Evolutionary conservation across 768 basidiomycete species (phyloP), one percentile per base, ranked within the genome.

Genomic region (Lentinula lateritia): DNA sequence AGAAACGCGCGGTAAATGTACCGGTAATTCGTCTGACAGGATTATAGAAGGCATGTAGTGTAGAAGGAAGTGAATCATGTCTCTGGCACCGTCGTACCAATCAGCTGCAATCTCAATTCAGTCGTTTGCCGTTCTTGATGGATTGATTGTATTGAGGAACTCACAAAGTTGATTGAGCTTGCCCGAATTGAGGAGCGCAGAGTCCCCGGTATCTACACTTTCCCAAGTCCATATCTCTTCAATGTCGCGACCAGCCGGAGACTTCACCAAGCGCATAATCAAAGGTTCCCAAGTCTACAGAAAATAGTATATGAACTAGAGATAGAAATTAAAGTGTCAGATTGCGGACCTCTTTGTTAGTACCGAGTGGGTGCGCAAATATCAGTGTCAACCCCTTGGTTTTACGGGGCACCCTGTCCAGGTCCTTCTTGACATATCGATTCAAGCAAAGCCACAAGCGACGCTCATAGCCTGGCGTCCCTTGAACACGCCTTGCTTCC

Each of bases 161-260:
- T 67, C 70, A 87, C 90, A 87, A 42, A 89, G 75, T 1, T 78
- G 78, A 43, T 85, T 83, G 1, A 89, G 76, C 15, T 74, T 74
- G 0, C 73, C 72, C 1, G 69, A 77, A 62, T 97, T 98, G 41
- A 95, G 58, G 12, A 91, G 71, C 0, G 81, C 88, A 18, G 92
- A 80, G 62, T 95, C 95, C 0, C 93, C 95, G 62, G 95, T 92
- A 61, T 93, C 87, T 2, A 88, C 81, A 8, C 90, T 83, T 64
- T 97, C 95, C 80, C 91, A 88, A 0, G 83, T 68, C 93, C 93
- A 95, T 2, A 95, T 78, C 84, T 76, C 91, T 78, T 71, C 94
- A 64, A 76, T 76, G 62, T 72, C 45, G 9, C 35, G 13, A 6
- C 64, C 56, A 1, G 69, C 73, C 18, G 72, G 71, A 1, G 73